A percentile compares a stretch with the other conserved stretches of the same genome.
Conservation (phyloP, 2,329 filamentous ascomycete genomes). For the Macroventuria anomochaeta region DNA sequence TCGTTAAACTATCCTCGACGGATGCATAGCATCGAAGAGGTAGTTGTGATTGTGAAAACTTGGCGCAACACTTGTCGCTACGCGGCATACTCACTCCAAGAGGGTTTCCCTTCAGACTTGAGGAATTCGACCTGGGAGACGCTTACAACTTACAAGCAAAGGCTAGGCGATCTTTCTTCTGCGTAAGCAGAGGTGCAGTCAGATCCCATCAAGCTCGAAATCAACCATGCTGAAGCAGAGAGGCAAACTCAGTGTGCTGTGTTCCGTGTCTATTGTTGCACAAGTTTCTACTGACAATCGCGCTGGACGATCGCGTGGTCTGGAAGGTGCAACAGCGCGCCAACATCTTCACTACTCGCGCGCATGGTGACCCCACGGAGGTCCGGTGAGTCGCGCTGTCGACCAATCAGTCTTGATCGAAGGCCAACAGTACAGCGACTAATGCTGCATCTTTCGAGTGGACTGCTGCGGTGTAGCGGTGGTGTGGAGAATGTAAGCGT, state of each 20-base stretch:
- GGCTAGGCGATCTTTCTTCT: too few relatives aligned
- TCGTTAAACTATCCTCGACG: too few relatives aligned
- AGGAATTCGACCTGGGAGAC: too few relatives aligned
- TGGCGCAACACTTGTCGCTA: too few relatives aligned
- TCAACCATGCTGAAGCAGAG: background rate
- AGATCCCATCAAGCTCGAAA: background rate
- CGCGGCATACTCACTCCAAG: too few relatives aligned
- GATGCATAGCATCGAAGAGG: too few relatives aligned
- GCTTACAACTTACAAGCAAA: too few relatives aligned
- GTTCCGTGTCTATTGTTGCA: background rate
- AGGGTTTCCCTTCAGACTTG: too few relatives aligned
- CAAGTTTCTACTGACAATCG: background rate
- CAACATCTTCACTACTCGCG: slow-evolving; percentile 1
- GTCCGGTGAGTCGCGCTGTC: slow-evolving; percentile 2
- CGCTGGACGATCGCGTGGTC: background rate
- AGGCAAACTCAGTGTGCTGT: background rate
- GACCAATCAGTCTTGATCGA: slow-evolving; percentile 1
- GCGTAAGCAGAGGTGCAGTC: too few relatives aligned
- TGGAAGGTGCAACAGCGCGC: slow-evolving; percentile 5
- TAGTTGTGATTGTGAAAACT: too few relatives aligned
- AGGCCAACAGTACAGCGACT: background rate
- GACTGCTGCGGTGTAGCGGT: slow-evolving; percentile 4
- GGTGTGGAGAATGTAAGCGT: slow-evolving; percentile 8
- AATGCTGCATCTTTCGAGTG: slow-evolving; percentile 1
- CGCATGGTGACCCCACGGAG: slow-evolving; percentile 3